These are phyloP conservation scores for Catharanthus roseus DNA, from an alignment of 257 asterid species.

Conservation along the genomic window DNA sequence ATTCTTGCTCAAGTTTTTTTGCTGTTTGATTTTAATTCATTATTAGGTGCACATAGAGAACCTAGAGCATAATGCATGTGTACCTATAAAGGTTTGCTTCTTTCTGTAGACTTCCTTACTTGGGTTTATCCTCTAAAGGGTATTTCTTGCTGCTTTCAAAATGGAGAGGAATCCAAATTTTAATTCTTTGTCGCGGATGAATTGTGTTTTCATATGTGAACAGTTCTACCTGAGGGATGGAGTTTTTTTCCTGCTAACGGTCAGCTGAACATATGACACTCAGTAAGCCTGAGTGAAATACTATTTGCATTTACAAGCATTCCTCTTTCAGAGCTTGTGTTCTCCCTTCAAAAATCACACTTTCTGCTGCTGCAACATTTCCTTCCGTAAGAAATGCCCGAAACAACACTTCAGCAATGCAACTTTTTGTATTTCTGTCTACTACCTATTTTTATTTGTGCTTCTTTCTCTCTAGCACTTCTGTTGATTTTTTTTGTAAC, in stretches of 20 bases:
- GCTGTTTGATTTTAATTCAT: background rate
- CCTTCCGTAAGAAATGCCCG: background rate
- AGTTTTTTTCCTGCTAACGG: background rate
- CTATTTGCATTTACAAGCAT: background rate
- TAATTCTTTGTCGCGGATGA: background rate
- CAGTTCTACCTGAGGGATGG: background rate
- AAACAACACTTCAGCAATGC: background rate
- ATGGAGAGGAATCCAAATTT: background rate
- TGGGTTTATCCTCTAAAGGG: background rate
- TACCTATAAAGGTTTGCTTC: background rate
- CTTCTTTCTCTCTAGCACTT: too few relatives aligned
- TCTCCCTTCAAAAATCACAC: background rate
- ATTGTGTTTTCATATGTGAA: background rate
- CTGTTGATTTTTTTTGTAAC: too few relatives aligned
- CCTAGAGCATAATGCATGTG: background rate
- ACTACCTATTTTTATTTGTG: background rate
- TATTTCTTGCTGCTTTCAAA: background rate
- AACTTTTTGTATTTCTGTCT: background rate
- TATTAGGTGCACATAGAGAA: background rate
- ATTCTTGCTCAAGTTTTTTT: background rate
- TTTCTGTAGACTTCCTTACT: background rate
- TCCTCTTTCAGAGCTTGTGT: background rate
- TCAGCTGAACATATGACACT: background rate
- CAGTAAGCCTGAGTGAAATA: background rate
- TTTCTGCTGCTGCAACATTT: background rate